Evolutionary conservation across 2,329 filamentous ascomycete species (phyloP).

Genomic region (Herpotrichia juniperi): DNA sequence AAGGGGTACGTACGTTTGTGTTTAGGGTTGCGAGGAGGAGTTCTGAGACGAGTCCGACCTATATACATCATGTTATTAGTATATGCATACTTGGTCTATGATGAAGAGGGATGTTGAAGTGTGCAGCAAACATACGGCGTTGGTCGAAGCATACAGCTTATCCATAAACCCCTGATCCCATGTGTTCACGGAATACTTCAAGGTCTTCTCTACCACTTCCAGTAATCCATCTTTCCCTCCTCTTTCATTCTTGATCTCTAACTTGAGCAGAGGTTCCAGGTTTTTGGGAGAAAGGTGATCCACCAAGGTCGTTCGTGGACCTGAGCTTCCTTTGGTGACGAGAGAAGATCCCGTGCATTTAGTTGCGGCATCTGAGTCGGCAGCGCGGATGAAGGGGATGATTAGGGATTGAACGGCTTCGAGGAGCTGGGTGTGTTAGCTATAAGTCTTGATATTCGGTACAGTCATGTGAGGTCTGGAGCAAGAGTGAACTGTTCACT

Average conservation of each 20-base stretch:
- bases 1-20: constrained; percentile 70
- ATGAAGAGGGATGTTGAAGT: too few species aligned
- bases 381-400: constrained; percentile 72
- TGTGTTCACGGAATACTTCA: constrained; percentile 94
- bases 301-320: constrained; percentile 51
- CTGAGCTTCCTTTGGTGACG: constrained; percentile 66
- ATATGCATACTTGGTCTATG: neutral
- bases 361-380: constrained; percentile 66
- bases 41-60: constrained; percentile 84
- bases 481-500: too few species aligned
- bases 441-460: too few species aligned
- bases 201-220: constrained; percentile 66
- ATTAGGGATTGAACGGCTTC: constrained; percentile 70
- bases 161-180: constrained; percentile 97
- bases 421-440: constrained; percentile 61
- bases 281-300: constrained; percentile 53
- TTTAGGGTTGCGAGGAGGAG: constrained; percentile 85
- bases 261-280: constrained; percentile 47
- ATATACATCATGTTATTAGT: neutral
- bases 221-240: constrained; percentile 52
- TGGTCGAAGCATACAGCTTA: constrained; percentile 91
- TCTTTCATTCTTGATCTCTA: constrained; percentile 44
- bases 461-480: too few species aligned
- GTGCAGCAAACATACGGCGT: constrained; percentile 62
- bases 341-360: constrained; percentile 64